Percentiles rank a stretch among this genome's conserved stretches.
Conservation (phyloP, 176 grass and related monocot genomes). For the Calamus simplicifolius region DNA sequence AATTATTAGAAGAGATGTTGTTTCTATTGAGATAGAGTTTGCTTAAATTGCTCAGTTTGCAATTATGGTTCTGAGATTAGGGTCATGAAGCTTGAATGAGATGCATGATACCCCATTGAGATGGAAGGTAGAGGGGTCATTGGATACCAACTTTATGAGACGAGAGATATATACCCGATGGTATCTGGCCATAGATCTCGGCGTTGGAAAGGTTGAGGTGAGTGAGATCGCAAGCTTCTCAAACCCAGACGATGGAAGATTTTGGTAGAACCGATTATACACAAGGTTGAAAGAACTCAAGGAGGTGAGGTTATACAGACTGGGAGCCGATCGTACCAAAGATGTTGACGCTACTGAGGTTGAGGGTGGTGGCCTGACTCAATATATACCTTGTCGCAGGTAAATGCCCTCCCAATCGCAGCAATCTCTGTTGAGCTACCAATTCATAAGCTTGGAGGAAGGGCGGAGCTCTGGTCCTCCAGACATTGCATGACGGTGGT, state of each 20-base stretch:
- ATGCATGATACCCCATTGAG: not conserved
- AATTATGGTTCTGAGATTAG: slow-evolving; percentile 19
- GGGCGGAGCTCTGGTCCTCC: slow-evolving; percentile 18
- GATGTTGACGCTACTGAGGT: slow-evolving; percentile 13
- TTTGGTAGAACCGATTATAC: slow-evolving; percentile 19
- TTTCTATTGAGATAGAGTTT: slow-evolving; percentile 23
- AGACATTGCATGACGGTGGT: slow-evolving; percentile 12
- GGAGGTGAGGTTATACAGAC: slow-evolving; percentile 34
- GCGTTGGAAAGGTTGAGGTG: slow-evolving; percentile 44
- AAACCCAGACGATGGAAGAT: slow-evolving; percentile 27
- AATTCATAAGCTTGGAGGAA: slow-evolving; percentile 14
- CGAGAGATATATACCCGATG: slow-evolving; percentile 18
- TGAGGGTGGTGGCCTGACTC: slow-evolving; percentile 25
- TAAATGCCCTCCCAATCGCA: slow-evolving; percentile 22
- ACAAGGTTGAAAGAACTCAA: slow-evolving; percentile 27
- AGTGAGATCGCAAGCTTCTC: slow-evolving; percentile 29
- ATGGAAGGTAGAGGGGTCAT: slow-evolving; percentile 25
- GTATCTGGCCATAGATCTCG: slow-evolving; percentile 30
- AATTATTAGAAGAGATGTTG: slow-evolving; percentile 21
- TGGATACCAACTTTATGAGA: slow-evolving; percentile 24
- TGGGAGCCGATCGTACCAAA: slow-evolving; percentile 8
- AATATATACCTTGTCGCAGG: not conserved
- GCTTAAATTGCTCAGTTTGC: slow-evolving; percentile 28
- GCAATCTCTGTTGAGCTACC: slow-evolving; percentile 23
- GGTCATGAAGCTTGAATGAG: slow-evolving; percentile 7